These are phyloP conservation scores for Heliocybe sulcata DNA, from an alignment of 1,284 basidiomycete genomes.

Conservation along the genomic window DNA sequence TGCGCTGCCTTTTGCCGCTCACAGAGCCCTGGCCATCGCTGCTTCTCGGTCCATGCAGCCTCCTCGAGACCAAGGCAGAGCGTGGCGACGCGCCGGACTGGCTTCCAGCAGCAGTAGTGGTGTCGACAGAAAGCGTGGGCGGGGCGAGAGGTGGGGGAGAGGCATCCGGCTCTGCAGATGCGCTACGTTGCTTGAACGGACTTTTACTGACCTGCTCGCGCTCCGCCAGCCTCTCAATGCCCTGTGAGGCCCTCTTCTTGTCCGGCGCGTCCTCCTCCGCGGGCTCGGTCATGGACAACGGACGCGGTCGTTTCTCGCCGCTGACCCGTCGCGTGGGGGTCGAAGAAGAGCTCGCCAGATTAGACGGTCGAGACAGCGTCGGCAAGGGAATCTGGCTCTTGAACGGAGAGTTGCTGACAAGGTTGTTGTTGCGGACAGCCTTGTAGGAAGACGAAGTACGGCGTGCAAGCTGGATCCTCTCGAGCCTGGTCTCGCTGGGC, in stretches of 20 bases:
- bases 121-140: slow-evolving; percentile 18
- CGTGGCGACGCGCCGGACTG: slow-evolving; percentile 16
- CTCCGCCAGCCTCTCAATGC: slow-evolving; percentile 66
- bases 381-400: slow-evolving; percentile 54
- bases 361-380: slow-evolving; percentile 25
- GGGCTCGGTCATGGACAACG: slow-evolving; percentile 62
- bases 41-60: slow-evolving; percentile 54
- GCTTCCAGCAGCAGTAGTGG: slow-evolving; percentile 17
- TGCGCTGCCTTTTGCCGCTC: slow-evolving; percentile 46
- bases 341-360: slow-evolving; percentile 10
- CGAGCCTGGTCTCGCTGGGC: slow-evolving; percentile 19
- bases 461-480: slow-evolving; percentile 43
- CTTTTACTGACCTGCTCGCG: slow-evolving; percentile 78
- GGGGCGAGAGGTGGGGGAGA: slow-evolving; percentile 11
- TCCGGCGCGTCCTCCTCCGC: slow-evolving; percentile 65
- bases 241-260: slow-evolving; percentile 70
- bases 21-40: slow-evolving; percentile 69
- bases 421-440: slow-evolving; percentile 73
- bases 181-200: slow-evolving; percentile 52
- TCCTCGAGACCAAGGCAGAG: slow-evolving; percentile 5
- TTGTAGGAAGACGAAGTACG: slow-evolving; percentile 79
- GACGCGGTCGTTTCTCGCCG: slow-evolving; percentile 66
- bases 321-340: slow-evolving; percentile 47
- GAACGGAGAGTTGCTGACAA: slow-evolving; percentile 89
- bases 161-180: slow-evolving; percentile 6